These are phyloP conservation scores for Diospyros kaki DNA, from an alignment of 148 eudicot genomes.

Conservation along the genomic window DNA sequence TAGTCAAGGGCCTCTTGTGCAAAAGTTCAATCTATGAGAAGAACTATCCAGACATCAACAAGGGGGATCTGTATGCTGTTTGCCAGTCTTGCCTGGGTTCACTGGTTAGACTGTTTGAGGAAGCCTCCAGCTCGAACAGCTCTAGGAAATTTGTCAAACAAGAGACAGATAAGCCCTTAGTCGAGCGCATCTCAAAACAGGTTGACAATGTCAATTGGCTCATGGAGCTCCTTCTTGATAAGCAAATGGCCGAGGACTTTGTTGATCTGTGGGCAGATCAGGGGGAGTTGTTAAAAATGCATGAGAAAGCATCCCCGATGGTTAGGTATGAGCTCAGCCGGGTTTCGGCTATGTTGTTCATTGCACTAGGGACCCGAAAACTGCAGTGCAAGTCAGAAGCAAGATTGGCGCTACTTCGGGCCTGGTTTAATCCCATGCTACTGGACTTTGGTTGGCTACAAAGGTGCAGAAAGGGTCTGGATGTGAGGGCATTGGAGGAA, in stretches of 20 bases:
- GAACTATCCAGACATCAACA: constrained; percentile 53
- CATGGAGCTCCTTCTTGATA: constrained; percentile 72
- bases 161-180: constrained; percentile 42
- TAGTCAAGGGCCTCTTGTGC: constrained; percentile 75
- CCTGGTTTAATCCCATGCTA: constrained; percentile 83
- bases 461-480: constrained; percentile 81
- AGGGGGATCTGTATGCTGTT: constrained; percentile 59
- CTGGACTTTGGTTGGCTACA: constrained; percentile 87
- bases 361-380: constrained; percentile 78
- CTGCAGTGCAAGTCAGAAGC: constrained; percentile 66
- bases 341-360: constrained; percentile 65
- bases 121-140: constrained; percentile 34
- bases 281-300: constrained; percentile 51
- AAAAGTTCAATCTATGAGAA: constrained; percentile 74
- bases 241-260: constrained; percentile 81
- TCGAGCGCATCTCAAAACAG: constrained; percentile 68
- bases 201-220: constrained; percentile 86
- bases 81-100: constrained; percentile 56
- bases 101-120: constrained; percentile 46
- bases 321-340: constrained; percentile 90
- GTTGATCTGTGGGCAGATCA: constrained; percentile 72
- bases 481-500: constrained; percentile 74
- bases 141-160: constrained; percentile 22
- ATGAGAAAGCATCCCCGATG: constrained; percentile 60
- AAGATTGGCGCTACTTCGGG: constrained; percentile 43